phyloP scores from a whole-genome alignment of 768 basidiomycete genomes.

The Fibroporia radiculosa region DNA sequence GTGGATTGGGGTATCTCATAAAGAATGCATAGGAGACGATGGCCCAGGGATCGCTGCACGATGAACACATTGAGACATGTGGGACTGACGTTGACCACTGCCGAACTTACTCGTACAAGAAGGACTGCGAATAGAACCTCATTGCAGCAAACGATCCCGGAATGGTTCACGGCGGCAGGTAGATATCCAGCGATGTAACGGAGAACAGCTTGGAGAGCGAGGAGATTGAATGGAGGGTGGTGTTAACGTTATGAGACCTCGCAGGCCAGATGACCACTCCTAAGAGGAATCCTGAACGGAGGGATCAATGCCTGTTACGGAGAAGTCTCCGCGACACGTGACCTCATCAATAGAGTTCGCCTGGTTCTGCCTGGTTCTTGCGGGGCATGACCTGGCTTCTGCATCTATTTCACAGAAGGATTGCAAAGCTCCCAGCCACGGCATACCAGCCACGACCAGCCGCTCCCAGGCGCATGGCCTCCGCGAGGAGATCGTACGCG shows the following conservation, averaged over 20 bases:
- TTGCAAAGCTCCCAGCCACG: too few species aligned
- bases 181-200: neutral
- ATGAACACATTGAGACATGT: neutral
- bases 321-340: neutral
- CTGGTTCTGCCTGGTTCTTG: neutral
- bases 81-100: neutral
- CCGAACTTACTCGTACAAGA: conserved; percentile 45
- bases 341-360: neutral
- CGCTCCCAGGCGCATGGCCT: too few species aligned
- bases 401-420: too few species aligned
- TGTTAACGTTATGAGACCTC: neutral
- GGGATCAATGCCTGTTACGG: neutral
- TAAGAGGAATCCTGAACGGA: neutral
- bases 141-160: conserved; percentile 35
- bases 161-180: neutral
- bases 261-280: conserved; percentile 2
- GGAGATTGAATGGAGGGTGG: neutral
- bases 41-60: conserved; percentile 82
- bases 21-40: conserved; percentile 92
- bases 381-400: neutral
- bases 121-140: conserved; percentile 50
- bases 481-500: too few species aligned
- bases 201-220: neutral
- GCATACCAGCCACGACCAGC: too few species aligned
- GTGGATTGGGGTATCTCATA: conserved; percentile 92